These are phyloP conservation scores for Ceratocystis colombiana DNA, from an alignment of 2,329 filamentous ascomycete species.

Conservation along the genomic window DNA sequence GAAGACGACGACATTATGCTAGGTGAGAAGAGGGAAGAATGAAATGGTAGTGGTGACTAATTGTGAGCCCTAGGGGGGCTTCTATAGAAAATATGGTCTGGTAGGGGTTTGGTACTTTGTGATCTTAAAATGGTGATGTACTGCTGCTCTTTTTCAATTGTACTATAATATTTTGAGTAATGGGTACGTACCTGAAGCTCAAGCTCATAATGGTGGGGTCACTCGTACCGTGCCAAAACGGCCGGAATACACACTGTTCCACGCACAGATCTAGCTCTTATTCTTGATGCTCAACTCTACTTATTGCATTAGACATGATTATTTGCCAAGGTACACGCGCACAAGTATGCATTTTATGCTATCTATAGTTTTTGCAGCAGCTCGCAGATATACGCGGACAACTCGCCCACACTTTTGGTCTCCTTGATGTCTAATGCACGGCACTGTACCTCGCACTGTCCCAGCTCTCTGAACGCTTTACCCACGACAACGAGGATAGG, in stretches of 20 bases:
- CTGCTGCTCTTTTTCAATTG: constrained; percentile 13
- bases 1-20: constrained; percentile 20
- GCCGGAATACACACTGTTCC: not conserved
- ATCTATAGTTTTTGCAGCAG: constrained; percentile 34
- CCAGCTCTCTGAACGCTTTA: constrained; percentile 50
- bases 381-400: constrained; percentile 40
- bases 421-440: constrained; percentile 54
- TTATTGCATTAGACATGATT: not conserved
- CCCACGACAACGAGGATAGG: constrained; percentile 75
- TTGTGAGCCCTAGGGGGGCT: not conserved
- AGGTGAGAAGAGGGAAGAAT: not conserved
- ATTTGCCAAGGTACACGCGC: not conserved
- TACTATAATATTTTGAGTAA: not conserved
- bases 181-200: constrained; percentile 3
- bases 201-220: constrained; percentile 1
- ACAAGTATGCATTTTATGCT: not conserved
- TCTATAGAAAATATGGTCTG: not conserved
- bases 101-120: not conserved
- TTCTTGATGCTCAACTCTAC: not conserved
- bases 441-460: constrained; percentile 68
- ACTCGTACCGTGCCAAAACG: not conserved
- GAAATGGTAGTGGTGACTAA: not conserved
- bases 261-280: not conserved
- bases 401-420: constrained; percentile 42
- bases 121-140: not conserved